Evolutionary conservation across 2,329 filamentous ascomycete species (phyloP), one percentile per base, ranked within the genome.

Genomic region (Aspergillus ustus): DNA sequence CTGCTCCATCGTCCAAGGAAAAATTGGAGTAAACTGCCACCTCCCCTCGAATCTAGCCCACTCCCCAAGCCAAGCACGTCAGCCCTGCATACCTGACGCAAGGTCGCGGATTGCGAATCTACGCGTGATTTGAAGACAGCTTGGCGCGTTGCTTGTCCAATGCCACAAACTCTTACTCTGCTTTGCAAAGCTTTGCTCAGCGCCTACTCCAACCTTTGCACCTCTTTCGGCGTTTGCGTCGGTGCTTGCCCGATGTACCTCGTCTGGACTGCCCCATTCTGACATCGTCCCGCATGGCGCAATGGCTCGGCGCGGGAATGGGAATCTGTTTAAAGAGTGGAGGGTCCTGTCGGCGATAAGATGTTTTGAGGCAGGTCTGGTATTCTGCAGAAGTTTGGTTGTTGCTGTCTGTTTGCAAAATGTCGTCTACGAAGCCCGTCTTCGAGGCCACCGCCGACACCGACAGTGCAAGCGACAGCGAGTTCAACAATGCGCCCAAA

Each of bases 401-500:
- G 29, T 31, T 8, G 9, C 20, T 20, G 9, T 37, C 7, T 1
- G 9, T 34, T 13, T 9, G 13, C 15, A 19, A 19, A 4, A 56
- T 49, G 53, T 34, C 53, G 6, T 48, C 20, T 25, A 4, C 15
- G 7, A 56, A 56, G 17, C 48, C 53, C 20, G 29, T 29, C 8
- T 19, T 40, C 19, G 53, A 48, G 15, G 29, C 53, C 11, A 56
- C 44, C 3, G 28, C 28, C 13, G 52, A 55, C 6, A 4, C 53
- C 13, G 37, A 45, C 9, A 22, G 28, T 22, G 31, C 11, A 13
- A 28, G 44, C 29, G 20, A 46, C 7, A 6, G 11, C 13, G 52
- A 55, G 28, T 7, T 55, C 43, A 48, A 46, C 25, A 46, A 31
- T 40, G 45, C 53, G 57, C 54, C 63, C 25, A 78, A 75, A 56